phyloP scores from a whole-genome alignment of 306 rosid genomes.

The Cicer judaicum region DNA sequence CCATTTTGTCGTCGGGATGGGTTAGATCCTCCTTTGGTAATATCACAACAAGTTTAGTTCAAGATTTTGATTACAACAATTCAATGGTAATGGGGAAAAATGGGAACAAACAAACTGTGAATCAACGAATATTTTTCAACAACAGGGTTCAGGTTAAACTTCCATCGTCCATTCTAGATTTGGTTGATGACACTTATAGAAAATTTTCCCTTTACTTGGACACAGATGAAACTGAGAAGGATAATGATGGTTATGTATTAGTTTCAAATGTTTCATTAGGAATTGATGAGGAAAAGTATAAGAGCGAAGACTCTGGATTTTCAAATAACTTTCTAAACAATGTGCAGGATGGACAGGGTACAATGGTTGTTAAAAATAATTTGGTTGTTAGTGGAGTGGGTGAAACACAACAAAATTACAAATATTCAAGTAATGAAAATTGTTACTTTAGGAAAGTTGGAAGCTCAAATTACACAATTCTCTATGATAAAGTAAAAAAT shows the following conservation, averaged over 20 bases:
- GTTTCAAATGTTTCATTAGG: constrained; percentile 63
- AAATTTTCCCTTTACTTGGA: constrained; percentile 56
- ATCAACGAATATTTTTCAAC: constrained; percentile 61
- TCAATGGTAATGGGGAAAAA: constrained; percentile 59
- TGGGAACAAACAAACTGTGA: constrained; percentile 65
- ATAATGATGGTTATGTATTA: constrained; percentile 41
- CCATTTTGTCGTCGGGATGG: constrained; percentile 70
- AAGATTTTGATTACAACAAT: constrained; percentile 60
- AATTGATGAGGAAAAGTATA: constrained; percentile 53
- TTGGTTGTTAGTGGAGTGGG: constrained; percentile 68
- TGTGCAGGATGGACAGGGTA: constrained; percentile 73
- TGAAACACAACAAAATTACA: constrained; percentile 72
- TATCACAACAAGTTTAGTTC: constrained; percentile 62
- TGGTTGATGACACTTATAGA: constrained; percentile 48
- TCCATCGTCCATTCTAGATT: constrained; percentile 45
- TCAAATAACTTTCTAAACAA: constrained; percentile 63
- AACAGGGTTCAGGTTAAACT: constrained; percentile 47
- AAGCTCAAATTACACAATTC: constrained; percentile 76
- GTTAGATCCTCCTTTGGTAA: constrained; percentile 76
- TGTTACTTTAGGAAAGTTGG: constrained; percentile 81
- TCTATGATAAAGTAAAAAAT: constrained; percentile 59
- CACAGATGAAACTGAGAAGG: constrained; percentile 48
- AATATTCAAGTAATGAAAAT: constrained; percentile 46
- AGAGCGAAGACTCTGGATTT: constrained; percentile 42
- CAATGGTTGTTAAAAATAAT: constrained; percentile 57